Conservation (phyloP, 2,329 filamentous ascomycete species). For the Neofusicoccum sp. region DNA sequence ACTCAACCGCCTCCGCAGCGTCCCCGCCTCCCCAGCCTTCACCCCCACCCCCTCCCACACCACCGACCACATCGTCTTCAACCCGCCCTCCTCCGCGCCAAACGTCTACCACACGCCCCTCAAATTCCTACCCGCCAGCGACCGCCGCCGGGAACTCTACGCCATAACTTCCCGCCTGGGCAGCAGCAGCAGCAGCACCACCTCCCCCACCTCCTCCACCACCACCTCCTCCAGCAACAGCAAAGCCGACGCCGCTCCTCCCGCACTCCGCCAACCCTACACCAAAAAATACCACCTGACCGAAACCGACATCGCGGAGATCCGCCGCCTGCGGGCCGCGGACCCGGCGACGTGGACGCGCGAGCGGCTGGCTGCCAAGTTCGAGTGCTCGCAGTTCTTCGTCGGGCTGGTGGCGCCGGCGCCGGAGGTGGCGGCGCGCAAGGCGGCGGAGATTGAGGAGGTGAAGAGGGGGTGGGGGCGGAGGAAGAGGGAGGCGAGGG, state of each 20-base stretch:
- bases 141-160: slow-evolving; percentile 53
- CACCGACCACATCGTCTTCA: slow-evolving; percentile 61
- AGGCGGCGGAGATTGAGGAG: slow-evolving; percentile 51
- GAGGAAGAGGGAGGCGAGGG: slow-evolving; percentile 58
- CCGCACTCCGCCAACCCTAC: slow-evolving; percentile 50
- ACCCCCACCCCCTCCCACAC: background rate
- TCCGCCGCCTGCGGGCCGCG: slow-evolving; percentile 52
- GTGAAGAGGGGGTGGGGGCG: slow-evolving; percentile 62
- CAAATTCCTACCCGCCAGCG: slow-evolving; percentile 61
- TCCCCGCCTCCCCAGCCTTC: slow-evolving; percentile 1
- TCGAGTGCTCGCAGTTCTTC: slow-evolving; percentile 62
- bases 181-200: slow-evolving; percentile 23
- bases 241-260: slow-evolving; percentile 37
- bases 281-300: slow-evolving; percentile 63
- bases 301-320: slow-evolving; percentile 57
- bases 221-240: slow-evolving; percentile 32
- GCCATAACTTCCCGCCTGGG: slow-evolving; percentile 25
- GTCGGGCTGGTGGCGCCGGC: slow-evolving; percentile 57
- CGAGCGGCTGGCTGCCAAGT: slow-evolving; percentile 59
- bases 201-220: slow-evolving; percentile 25
- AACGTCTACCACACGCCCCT: slow-evolving; percentile 63
- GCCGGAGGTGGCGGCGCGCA: slow-evolving; percentile 40
- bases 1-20: background rate
- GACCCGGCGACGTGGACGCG: slow-evolving; percentile 62
- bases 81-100: slow-evolving; percentile 63